These are phyloP conservation scores for Phoenix roebelenii DNA, from an alignment of 176 grass and related monocot genomes.

Conservation along the genomic window DNA sequence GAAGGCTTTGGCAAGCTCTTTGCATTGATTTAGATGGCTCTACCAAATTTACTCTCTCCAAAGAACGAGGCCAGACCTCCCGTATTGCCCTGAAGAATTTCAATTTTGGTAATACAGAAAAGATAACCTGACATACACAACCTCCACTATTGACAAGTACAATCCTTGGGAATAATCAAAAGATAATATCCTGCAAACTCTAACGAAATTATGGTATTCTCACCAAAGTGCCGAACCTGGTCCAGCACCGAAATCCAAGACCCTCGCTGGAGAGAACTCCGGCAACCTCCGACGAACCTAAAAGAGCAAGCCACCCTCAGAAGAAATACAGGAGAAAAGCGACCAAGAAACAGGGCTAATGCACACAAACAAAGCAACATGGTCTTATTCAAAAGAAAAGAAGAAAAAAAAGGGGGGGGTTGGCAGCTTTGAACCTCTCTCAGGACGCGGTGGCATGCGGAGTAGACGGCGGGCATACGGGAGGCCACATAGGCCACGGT, in stretches of 20 bases:
- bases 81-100: conserved; percentile 70
- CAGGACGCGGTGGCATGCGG: conserved; percentile 79
- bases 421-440: conserved; percentile 46
- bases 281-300: conserved; percentile 64
- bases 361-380: background rate
- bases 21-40: conserved; percentile 99
- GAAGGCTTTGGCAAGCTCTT: conserved; percentile 78
- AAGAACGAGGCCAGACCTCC: conserved; percentile 81
- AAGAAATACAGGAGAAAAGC: background rate
- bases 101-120: background rate
- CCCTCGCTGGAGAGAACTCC: conserved; percentile 59
- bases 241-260: conserved; percentile 86
- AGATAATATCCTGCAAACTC: background rate
- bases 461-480: conserved; percentile 80
- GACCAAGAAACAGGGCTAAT: background rate
- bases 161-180: too few relatives aligned
- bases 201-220: conserved; percentile 3
- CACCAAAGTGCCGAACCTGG: conserved; percentile 95
- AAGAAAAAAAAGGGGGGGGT: background rate
- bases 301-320: conserved; percentile 5
- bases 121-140: too few relatives aligned
- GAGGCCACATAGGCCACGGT: conserved; percentile 79
- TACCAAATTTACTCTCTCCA: conserved; percentile 76
- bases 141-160: too few relatives aligned
- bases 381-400: too few relatives aligned